These are phyloP conservation scores for Trichoderma asperellum DNA, from an alignment of 2,329 filamentous ascomycete species.

Conservation along the genomic window DNA sequence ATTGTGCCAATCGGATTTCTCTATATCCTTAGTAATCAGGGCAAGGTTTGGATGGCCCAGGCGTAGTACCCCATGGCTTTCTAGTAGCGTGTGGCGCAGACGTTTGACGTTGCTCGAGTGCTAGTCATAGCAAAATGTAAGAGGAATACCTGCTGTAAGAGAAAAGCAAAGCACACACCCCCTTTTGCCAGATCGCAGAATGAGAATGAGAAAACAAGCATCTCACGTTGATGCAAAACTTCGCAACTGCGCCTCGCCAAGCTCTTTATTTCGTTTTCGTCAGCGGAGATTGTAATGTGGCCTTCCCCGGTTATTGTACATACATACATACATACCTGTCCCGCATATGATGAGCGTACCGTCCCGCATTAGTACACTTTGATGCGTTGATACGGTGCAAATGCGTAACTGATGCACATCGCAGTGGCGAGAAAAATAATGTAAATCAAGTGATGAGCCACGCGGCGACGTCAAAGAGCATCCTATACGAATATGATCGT, in stretches of 20 bases:
- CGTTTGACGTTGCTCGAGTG: background rate
- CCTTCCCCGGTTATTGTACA: background rate
- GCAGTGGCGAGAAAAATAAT: constrained; percentile 6
- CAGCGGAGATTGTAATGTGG: background rate
- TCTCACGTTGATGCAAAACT: background rate
- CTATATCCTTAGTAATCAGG: background rate
- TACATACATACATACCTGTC: background rate
- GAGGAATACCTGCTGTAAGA: background rate
- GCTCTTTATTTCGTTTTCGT: background rate
- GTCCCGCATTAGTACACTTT: background rate
- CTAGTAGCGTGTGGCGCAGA: constrained; percentile 18
- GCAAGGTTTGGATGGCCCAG: constrained; percentile 19
- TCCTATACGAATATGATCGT: constrained; percentile 21
- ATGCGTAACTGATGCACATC: background rate
- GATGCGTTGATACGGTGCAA: background rate
- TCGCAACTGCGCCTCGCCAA: background rate
- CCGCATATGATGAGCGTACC: background rate
- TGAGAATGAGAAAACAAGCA: background rate
- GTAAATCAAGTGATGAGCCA: constrained; percentile 25
- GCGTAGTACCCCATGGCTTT: constrained; percentile 1
- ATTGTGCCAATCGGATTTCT: background rate
- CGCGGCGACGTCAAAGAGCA: constrained; percentile 15
- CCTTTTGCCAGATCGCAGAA: background rate
- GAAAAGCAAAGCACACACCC: constrained; percentile 8
- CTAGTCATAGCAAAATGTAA: background rate